Conservation (phyloP, 257 asterid genomes). For the Solanum virginianum region DNA sequence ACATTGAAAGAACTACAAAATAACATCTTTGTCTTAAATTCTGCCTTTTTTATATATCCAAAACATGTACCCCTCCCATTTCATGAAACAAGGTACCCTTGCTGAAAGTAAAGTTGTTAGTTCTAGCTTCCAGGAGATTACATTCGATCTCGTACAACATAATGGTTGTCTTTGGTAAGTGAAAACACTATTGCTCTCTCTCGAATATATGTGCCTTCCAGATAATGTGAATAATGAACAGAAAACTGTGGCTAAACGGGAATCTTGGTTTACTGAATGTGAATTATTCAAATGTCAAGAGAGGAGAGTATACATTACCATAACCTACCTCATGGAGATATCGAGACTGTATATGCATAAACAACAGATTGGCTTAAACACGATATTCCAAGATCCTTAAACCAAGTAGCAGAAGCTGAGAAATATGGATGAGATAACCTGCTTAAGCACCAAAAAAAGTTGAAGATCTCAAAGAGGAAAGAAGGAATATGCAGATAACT, state of each 20-base stretch:
- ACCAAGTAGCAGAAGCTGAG: not conserved
- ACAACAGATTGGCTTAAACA: not conserved
- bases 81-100: not conserved
- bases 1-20: not conserved
- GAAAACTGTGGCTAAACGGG: too few species aligned
- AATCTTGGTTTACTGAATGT: not conserved
- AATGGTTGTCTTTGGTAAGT: not conserved
- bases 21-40: not conserved
- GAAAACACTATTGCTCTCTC: not conserved
- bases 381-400: too few species aligned
- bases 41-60: not conserved
- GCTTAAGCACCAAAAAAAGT: not conserved
- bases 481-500: not conserved
- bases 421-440: not conserved
- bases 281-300: too few species aligned
- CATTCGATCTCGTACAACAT: not conserved
- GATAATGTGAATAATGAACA: not conserved
- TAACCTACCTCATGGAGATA: too few species aligned
- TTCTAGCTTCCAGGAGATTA: not conserved
- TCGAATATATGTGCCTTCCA: too few species aligned
- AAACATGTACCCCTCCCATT: not conserved
- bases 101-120: not conserved
- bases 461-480: not conserved
- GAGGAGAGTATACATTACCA: too few species aligned
- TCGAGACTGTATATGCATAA: not conserved